Evolutionary conservation across 495 filamentous ascomycete genomes (phyloP).

Genomic region (Daldinia vernicosa): DNA sequence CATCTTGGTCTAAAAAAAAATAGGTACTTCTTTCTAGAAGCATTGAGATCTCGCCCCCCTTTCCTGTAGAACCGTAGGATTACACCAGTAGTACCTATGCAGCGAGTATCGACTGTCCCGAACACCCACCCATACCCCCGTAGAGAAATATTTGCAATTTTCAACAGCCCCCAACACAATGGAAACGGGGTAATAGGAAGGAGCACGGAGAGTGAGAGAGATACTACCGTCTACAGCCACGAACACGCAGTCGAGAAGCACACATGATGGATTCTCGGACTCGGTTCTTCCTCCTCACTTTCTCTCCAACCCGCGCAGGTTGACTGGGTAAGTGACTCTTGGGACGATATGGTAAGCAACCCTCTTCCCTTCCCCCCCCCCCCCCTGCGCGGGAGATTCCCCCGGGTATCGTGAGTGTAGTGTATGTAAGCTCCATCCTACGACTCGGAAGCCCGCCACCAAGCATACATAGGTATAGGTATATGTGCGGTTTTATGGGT

Average conservation of each 20-base stretch:
- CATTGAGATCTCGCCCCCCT: neutral
- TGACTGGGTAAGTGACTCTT: neutral
- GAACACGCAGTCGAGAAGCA: neutral
- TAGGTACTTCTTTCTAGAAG: neutral
- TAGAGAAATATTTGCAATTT: neutral
- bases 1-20: neutral
- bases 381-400: constrained; percentile 4
- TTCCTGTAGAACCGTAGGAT: neutral
- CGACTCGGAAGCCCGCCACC: neutral
- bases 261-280: neutral
- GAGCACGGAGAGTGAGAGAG: neutral
- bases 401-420: constrained; percentile 1
- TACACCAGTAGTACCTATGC: neutral
- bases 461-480: neutral
- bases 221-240: neutral
- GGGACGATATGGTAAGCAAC: neutral
- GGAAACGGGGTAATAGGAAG: neutral
- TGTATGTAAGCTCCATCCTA: constrained; percentile 1
- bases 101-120: neutral
- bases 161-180: neutral
- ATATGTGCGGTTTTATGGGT: neutral
- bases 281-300: neutral
- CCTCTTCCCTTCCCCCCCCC: neutral
- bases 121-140: neutral
- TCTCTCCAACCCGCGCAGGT: constrained; percentile 1